These are phyloP conservation scores for Chlamydomonas asymmetrica DNA, from an alignment of 139 green algal genomes.

Conservation along the genomic window DNA sequence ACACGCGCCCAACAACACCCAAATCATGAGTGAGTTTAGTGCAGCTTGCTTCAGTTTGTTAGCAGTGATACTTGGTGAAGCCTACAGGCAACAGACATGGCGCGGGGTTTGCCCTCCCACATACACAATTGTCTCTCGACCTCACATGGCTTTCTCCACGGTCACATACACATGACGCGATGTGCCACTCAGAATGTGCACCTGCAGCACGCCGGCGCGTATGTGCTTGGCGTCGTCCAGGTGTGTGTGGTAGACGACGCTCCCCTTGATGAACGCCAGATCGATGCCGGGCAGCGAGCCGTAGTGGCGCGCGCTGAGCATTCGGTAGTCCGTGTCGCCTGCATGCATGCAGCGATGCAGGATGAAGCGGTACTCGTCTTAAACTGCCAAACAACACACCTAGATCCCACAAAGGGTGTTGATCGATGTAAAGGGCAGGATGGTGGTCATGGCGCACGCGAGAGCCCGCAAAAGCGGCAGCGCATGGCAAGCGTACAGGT, in stretches of 20 bases:
- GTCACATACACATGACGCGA: no score
- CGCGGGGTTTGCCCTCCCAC: no score
- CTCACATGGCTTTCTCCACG: no score
- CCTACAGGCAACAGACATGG: no score
- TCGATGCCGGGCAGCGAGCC: conserved; percentile 65
- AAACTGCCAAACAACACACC: conserved; percentile 83
- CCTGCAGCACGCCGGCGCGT: conserved; percentile 65
- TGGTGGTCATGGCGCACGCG: conserved; percentile 93
- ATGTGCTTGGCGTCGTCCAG: conserved; percentile 54
- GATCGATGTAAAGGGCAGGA: conserved; percentile 93
- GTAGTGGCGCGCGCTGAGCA: conserved; percentile 57
- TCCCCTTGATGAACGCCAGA: conserved; percentile 68
- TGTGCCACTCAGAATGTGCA: no score
- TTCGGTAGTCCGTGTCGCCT: conserved; percentile 79
- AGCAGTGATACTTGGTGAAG: no score
- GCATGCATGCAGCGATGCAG: no score
- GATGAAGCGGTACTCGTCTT: conserved; percentile 89
- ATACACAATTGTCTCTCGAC: no score
- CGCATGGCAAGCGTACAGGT: no score
- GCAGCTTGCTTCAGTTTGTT: no score
- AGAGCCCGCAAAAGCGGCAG: no score
- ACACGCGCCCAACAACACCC: neutral
- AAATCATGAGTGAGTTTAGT: no score
- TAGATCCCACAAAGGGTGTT: conserved; percentile 95
- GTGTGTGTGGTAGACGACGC: conserved; percentile 64